These are phyloP conservation scores for Ochetophila trinervis DNA, from an alignment of 306 rosid genomes.

Conservation along the genomic window DNA sequence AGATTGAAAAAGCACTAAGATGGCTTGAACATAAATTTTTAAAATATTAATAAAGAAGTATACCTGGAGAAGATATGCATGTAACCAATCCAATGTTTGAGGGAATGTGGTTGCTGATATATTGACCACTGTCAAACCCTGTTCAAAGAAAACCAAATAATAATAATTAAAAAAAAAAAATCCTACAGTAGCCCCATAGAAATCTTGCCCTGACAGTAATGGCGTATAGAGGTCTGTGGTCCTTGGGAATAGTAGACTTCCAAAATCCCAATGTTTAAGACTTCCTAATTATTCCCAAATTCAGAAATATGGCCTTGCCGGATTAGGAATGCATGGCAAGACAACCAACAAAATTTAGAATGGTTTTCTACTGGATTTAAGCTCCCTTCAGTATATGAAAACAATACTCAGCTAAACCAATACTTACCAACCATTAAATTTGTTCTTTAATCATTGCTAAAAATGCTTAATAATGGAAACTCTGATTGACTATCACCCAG, in stretches of 20 bases:
- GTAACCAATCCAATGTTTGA: slow-evolving; percentile 91
- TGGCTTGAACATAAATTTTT: not conserved
- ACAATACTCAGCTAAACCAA: not conserved
- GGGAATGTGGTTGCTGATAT: slow-evolving; percentile 90
- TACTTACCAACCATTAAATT: not conserved
- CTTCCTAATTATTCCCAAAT: no score
- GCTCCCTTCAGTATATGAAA: no score
- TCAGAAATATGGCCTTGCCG: no score
- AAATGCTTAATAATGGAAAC: not conserved
- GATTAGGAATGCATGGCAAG: no score
- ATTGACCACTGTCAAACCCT: slow-evolving; percentile 86
- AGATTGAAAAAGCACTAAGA: not conserved
- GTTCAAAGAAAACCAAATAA: slow-evolving; percentile 20
- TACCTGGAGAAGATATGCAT: slow-evolving; percentile 88
- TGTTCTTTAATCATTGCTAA: no score
- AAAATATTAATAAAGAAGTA: not conserved
- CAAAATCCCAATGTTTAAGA: no score
- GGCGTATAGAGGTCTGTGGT: no score
- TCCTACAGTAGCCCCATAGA: not conserved
- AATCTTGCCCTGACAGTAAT: not conserved
- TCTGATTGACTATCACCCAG: not conserved
- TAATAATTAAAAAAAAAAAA: slow-evolving; percentile 4
- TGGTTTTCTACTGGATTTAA: no score
- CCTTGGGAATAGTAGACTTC: no score
- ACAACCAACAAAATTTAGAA: no score